Percentiles rank a stretch among this genome's conserved stretches.
phyloP scores from a whole-genome alignment of 2,329 filamentous ascomycete genomes.

The Aspergillus floridensis region DNA sequence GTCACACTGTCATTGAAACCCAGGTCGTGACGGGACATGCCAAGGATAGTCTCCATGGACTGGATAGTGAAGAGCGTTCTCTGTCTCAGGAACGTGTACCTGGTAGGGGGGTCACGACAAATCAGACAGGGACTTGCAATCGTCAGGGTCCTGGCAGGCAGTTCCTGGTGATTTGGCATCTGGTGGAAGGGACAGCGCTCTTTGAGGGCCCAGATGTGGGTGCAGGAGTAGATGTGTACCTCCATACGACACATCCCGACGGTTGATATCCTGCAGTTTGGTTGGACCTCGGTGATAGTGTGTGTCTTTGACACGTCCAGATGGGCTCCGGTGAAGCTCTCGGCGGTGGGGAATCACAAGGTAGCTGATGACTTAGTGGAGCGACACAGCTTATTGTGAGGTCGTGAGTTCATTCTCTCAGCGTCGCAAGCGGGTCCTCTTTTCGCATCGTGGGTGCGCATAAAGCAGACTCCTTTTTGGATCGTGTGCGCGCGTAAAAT shows the following conservation, averaged over 20 bases:
- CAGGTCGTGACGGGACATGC: background rate
- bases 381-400: background rate
- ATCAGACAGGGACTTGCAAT: background rate
- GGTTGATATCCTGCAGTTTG: background rate
- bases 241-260: background rate
- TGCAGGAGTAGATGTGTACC: background rate
- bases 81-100: background rate
- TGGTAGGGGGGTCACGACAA: background rate
- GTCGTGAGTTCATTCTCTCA: background rate
- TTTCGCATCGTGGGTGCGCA: background rate
- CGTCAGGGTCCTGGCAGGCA: background rate
- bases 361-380: background rate
- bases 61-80: background rate
- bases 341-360: too few relatives aligned
- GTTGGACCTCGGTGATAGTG: too few relatives aligned
- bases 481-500: too few relatives aligned
- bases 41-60: background rate
- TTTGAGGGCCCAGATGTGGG: background rate
- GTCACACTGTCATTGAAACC: background rate
- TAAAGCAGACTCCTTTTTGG: too few relatives aligned
- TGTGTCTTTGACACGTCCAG: too few relatives aligned
- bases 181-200: background rate
- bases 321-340: too few relatives aligned
- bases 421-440: background rate
- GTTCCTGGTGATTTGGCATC: background rate